A percentile compares a stretch with the other conserved stretches of the same genome.
Conservation (phyloP, 176 grass and related monocot genomes). For the Ensete glaucum region DNA sequence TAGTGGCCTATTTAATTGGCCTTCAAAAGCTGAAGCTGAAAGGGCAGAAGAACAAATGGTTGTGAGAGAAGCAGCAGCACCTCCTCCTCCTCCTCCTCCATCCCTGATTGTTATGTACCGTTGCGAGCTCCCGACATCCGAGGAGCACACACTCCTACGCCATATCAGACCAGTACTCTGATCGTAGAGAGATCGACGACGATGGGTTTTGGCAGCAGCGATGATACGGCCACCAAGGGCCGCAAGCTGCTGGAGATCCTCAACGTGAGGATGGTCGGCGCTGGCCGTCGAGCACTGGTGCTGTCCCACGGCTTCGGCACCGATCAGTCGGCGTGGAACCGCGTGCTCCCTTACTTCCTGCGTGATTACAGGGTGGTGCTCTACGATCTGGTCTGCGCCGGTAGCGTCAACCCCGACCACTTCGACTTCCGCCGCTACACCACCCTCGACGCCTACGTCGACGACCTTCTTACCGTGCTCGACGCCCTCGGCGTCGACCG, state of each 20-base stretch:
- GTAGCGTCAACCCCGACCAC: too few relatives aligned
- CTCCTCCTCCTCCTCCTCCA: too few relatives aligned
- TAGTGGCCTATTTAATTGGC: too few relatives aligned
- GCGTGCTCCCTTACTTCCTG: conserved; percentile 56
- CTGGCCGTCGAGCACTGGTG: conserved; percentile 55
- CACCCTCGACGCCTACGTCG: conserved; percentile 68
- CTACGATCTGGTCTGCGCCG: conserved; percentile 42
- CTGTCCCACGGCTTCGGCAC: conserved; percentile 86
- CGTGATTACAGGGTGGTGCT: conserved; percentile 71
- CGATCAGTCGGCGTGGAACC: conserved; percentile 23
- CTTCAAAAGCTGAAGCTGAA: too few relatives aligned
- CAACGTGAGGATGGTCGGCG: conserved; percentile 8
- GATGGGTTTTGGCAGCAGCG: not conserved
- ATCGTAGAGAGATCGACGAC: too few relatives aligned
- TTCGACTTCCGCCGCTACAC: not conserved
- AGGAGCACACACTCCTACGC: too few relatives aligned
- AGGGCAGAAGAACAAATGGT: too few relatives aligned
- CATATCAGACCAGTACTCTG: too few relatives aligned
- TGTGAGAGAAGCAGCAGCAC: too few relatives aligned
- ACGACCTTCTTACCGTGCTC: conserved; percentile 70
- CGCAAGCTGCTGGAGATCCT: conserved; percentile 80
- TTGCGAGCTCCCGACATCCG: too few relatives aligned
- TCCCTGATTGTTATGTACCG: too few relatives aligned
- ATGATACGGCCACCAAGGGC: not conserved
- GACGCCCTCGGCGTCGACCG: conserved; percentile 51